phyloP scores from a whole-genome alignment of 179 eudicot species.

The Nepenthes alata region DNA sequence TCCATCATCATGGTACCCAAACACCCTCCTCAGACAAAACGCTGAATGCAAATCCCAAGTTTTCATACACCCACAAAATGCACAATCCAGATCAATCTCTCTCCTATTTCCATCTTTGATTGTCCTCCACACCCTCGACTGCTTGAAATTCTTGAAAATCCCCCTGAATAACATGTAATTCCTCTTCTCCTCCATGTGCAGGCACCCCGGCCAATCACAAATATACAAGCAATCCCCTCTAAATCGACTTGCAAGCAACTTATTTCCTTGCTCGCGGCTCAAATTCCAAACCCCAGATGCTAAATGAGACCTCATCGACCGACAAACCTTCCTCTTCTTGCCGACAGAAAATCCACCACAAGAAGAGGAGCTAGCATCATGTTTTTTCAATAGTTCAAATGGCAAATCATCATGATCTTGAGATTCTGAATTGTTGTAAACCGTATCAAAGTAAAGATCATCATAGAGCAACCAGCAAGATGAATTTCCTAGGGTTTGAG shows the following conservation, averaged over 20 bases:
- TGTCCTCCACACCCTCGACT: constrained; percentile 78
- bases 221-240: constrained; percentile 70
- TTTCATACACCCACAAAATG: constrained; percentile 52
- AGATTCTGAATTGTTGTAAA: constrained; percentile 45
- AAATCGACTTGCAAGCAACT: constrained; percentile 69
- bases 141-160: constrained; percentile 71
- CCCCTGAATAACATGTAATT: constrained; percentile 85
- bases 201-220: constrained; percentile 96
- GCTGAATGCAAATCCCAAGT: constrained; percentile 91
- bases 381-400: not conserved
- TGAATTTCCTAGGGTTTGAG: not conserved
- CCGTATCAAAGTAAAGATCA: constrained; percentile 58
- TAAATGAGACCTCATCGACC: constrained; percentile 36
- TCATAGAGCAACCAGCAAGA: constrained; percentile 67
- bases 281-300: constrained; percentile 64
- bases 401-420: not conserved
- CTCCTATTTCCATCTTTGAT: constrained; percentile 57
- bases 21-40: constrained; percentile 77
- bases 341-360: constrained; percentile 1
- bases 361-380: not conserved
- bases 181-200: constrained; percentile 68
- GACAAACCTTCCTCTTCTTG: constrained; percentile 34
- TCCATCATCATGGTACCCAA: constrained; percentile 84
- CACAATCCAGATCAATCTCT: constrained; percentile 51
- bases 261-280: constrained; percentile 79